Percentiles rank a stretch among this genome's conserved stretches.
Evolutionary conservation across 768 basidiomycete genomes (phyloP).

Genomic region (Strobilomyces echinocephalus): DNA sequence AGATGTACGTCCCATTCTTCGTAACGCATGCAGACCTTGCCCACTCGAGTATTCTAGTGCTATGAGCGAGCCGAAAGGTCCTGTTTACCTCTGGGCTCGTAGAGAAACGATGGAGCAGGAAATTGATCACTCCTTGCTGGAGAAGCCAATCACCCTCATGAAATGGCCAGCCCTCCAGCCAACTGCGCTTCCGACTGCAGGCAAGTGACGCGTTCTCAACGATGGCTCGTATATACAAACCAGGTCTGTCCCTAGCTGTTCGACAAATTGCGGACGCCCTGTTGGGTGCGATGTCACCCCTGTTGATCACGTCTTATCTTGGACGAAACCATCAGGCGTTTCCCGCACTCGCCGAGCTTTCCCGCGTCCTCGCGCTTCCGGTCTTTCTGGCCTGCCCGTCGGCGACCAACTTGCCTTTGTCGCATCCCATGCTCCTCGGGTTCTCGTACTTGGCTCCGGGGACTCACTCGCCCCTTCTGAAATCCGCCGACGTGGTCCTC

Average conservation of each 20-base stretch:
- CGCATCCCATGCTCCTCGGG: conserved; percentile 52
- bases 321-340: conserved; percentile 53
- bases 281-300: conserved; percentile 44
- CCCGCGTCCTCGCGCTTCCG: conserved; percentile 49
- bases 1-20: conserved; percentile 43
- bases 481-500: conserved; percentile 56
- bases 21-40: background rate
- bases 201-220: conserved; percentile 20
- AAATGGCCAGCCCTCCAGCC: conserved; percentile 54
- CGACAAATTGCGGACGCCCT: conserved; percentile 46
- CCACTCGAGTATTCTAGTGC: conserved; percentile 39
- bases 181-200: conserved; percentile 39
- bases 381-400: conserved; percentile 49
- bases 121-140: conserved; percentile 37
- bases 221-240: background rate
- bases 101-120: conserved; percentile 71
- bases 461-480: conserved; percentile 44
- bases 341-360: conserved; percentile 42
- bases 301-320: conserved; percentile 52
- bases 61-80: conserved; percentile 65
- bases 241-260: conserved; percentile 20
- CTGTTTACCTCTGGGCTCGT: conserved; percentile 69
- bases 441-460: conserved; percentile 45
- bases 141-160: conserved; percentile 22
- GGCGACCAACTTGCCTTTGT: conserved; percentile 49